Percentiles rank a stretch among this genome's conserved stretches.
Conservation (phyloP, 2,329 filamentous ascomycete genomes). For the Aspergillus phoenicis region DNA sequence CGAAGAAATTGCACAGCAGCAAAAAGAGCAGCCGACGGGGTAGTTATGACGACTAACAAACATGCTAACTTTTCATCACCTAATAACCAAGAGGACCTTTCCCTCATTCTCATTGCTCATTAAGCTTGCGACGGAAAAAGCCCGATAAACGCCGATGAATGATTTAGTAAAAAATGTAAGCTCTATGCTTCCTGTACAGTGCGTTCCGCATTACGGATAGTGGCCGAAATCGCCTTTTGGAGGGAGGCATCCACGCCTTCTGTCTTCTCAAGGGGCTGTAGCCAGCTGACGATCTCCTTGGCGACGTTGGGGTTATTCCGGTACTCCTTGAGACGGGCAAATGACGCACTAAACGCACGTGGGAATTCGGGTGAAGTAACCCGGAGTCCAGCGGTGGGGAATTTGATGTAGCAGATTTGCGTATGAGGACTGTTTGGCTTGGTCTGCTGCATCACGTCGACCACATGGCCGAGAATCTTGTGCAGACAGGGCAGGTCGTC, state of each 20-base stretch:
- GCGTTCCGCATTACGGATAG: conserved; percentile 39
- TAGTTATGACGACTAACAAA: conserved; percentile 40
- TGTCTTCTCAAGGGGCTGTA: conserved; percentile 50
- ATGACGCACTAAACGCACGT: conserved; percentile 64
- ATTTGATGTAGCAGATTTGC: conserved; percentile 70
- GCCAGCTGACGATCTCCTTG: conserved; percentile 51
- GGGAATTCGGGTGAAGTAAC: conserved; percentile 71
- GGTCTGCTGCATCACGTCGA: conserved; percentile 61
- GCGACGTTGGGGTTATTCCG: conserved; percentile 47
- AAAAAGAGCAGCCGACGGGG: conserved; percentile 61
- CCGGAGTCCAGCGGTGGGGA: conserved; percentile 68
- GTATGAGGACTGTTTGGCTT: conserved; percentile 65
- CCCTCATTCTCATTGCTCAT: conserved; percentile 6
- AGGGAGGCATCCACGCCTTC: conserved; percentile 57
- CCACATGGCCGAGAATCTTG: conserved; percentile 72
- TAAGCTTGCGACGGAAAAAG: conserved; percentile 11
- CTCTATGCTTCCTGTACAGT: conserved; percentile 28
- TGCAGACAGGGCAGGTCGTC: conserved; percentile 64
- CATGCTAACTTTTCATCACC: conserved; percentile 27
- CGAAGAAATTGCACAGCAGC: conserved; percentile 63
- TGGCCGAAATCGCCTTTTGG: conserved; percentile 53
- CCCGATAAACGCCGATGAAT: conserved; percentile 30
- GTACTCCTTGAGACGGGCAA: conserved; percentile 63
- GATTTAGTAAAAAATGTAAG: conserved; percentile 11
- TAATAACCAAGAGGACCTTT: conserved; percentile 7